phyloP scores from a whole-genome alignment of 2,329 filamentous ascomycete genomes.

The Didymella exigua region DNA sequence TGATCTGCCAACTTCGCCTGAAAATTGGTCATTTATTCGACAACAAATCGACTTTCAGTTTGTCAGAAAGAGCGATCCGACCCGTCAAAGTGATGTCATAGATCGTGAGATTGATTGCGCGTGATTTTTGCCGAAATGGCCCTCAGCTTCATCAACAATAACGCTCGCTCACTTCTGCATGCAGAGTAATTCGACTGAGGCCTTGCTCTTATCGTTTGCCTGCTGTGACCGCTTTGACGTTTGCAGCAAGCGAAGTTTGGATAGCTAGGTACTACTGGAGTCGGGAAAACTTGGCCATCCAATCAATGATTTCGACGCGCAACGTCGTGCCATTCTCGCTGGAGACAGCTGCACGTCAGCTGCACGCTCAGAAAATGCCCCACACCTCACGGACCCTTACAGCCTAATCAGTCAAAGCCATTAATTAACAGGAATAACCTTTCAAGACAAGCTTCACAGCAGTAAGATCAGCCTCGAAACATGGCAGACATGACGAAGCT shows the following conservation, averaged over 20 bases:
- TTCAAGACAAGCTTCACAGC: background rate
- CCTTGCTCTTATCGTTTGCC: background rate
- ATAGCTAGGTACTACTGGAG: too few relatives aligned
- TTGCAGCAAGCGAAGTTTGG: background rate
- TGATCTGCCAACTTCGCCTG: background rate
- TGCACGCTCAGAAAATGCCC: slow-evolving; percentile 9
- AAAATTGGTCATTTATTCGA: background rate
- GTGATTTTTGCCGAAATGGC: background rate
- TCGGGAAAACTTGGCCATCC: background rate
- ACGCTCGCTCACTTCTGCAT: background rate
- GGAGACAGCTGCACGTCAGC: background rate
- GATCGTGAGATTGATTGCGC: background rate
- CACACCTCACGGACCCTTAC: background rate
- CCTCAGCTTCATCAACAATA: background rate
- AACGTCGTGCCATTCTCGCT: slow-evolving; percentile 3
- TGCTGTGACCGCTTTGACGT: background rate
- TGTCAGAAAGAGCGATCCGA: background rate
- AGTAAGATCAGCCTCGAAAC: background rate
- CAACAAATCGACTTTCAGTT: background rate
- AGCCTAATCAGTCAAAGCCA: background rate
- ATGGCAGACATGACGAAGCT: background rate
- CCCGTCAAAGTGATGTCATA: slow-evolving; percentile 6
- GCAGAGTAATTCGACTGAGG: background rate
- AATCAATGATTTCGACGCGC: background rate
- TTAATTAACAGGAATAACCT: background rate